A percentile compares a stretch with the other conserved stretches of the same genome.
Conservation (phyloP, 164 flowering plant species). For the Umbellularia californica region DNA sequence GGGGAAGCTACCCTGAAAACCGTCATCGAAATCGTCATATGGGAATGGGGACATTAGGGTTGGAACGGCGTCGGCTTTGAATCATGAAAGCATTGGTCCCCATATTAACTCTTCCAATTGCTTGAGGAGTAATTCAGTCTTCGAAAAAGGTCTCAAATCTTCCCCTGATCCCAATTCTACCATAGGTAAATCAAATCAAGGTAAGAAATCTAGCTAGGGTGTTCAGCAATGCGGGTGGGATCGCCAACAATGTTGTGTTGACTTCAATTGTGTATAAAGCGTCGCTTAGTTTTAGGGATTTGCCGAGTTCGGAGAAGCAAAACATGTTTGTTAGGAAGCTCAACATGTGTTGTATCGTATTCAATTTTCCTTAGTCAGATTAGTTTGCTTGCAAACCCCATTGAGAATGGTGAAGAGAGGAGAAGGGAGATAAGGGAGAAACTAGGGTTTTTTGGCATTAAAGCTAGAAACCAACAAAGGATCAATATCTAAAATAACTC, state of each 20-base stretch:
- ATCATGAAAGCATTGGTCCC: conserved; percentile 14
- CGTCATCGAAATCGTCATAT: conserved; percentile 54
- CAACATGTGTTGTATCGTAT: conserved; percentile 63
- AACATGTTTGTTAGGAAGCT: conserved; percentile 59
- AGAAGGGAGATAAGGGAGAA: too few relatives aligned
- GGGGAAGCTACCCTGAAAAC: conserved; percentile 67
- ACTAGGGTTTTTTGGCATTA: too few relatives aligned
- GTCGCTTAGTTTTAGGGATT: conserved; percentile 64
- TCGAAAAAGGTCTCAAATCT: conserved; percentile 22
- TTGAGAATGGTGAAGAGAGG: too few relatives aligned
- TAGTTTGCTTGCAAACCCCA: too few relatives aligned
- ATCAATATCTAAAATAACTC: too few relatives aligned
- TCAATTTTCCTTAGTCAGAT: conserved; percentile 34
- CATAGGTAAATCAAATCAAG: conserved; percentile 31
- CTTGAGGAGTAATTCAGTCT: conserved; percentile 20
- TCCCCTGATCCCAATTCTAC: conserved; percentile 11
- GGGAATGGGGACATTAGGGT: conserved; percentile 18
- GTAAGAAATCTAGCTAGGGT: conserved; percentile 30
- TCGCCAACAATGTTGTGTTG: neutral
- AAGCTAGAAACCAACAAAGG: too few relatives aligned
- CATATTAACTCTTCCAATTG: conserved; percentile 16
- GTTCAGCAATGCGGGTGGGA: conserved; percentile 18
- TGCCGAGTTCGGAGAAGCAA: conserved; percentile 66
- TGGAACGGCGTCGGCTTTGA: conserved; percentile 17
- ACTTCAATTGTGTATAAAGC: conserved; percentile 42